Conservation (phyloP, 345 rosid species). For the Eucalyptus sp. region DNA sequence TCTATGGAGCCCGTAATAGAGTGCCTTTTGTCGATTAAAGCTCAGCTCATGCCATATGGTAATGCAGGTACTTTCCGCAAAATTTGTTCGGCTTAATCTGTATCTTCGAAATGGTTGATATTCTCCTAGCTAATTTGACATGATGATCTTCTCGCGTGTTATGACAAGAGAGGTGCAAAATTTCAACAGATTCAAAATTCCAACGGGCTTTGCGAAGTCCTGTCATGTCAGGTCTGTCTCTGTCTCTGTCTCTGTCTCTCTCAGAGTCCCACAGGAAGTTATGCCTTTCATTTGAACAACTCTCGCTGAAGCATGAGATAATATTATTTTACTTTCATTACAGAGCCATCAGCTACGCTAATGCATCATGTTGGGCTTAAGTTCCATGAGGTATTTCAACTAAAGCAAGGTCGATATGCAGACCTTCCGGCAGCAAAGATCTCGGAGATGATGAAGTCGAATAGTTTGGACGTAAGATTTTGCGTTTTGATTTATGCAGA, state of each 20-base stretch:
- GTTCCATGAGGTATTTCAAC: slow-evolving; percentile 81
- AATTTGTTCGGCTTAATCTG: neutral
- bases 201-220: slow-evolving; percentile 38
- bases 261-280: neutral
- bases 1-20: slow-evolving; percentile 37
- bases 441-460: slow-evolving; percentile 84
- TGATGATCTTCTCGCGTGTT: slow-evolving; percentile 8
- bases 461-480: slow-evolving; percentile 55
- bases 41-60: slow-evolving; percentile 7
- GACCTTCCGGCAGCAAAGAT: slow-evolving; percentile 78
- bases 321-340: neutral
- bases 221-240: slow-evolving; percentile 26
- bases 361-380: slow-evolving; percentile 59
- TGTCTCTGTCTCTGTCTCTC: neutral
- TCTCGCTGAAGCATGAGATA: neutral
- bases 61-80: slow-evolving; percentile 2
- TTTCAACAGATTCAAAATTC: slow-evolving; percentile 31
- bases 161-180: slow-evolving; percentile 39
- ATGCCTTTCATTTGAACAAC: neutral
- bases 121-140: neutral
- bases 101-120: slow-evolving; percentile 3
- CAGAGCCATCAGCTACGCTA: slow-evolving; percentile 47
- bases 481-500: neutral
- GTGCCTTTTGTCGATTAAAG: slow-evolving; percentile 29
- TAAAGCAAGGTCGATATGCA: slow-evolving; percentile 73